phyloP scores from a whole-genome alignment of 176 grass and related monocot species.

The Guadua angustifolia region DNA sequence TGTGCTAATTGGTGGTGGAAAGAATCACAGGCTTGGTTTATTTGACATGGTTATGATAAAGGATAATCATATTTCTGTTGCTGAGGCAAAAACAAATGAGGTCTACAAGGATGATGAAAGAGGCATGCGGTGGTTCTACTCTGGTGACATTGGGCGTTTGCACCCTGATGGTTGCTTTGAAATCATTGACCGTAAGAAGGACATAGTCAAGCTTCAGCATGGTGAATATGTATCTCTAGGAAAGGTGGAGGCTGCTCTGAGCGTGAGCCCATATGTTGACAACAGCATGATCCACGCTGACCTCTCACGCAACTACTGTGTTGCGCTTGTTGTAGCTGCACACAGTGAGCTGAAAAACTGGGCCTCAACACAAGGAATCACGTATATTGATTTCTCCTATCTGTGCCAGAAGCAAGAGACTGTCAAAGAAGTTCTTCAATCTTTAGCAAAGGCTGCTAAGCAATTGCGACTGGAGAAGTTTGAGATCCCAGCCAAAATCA shows the following conservation, averaged over 20 bases:
- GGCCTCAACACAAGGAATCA: slow-evolving; percentile 68
- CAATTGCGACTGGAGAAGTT: slow-evolving; percentile 77
- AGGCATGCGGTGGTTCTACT: slow-evolving; percentile 93
- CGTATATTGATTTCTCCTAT: slow-evolving; percentile 47
- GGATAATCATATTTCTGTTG: too few species aligned
- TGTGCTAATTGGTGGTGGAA: too few species aligned
- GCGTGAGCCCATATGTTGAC: slow-evolving; percentile 73
- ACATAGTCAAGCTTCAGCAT: slow-evolving; percentile 96
- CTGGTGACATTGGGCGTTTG: slow-evolving; percentile 80
- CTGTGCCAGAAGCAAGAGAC: slow-evolving; percentile 78
- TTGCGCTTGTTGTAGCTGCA: slow-evolving; percentile 67
- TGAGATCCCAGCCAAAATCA: slow-evolving; percentile 85
- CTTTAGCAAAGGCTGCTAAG: slow-evolving; percentile 73
- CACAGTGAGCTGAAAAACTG: slow-evolving; percentile 62
- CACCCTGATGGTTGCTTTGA: slow-evolving; percentile 92
- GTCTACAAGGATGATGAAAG: slow-evolving; percentile 90
- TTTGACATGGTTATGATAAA: too few species aligned
- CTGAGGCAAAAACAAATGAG: slow-evolving; percentile 89
- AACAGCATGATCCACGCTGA: slow-evolving; percentile 89
- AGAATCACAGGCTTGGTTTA: too few species aligned
- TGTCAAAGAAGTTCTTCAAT: slow-evolving; percentile 81
- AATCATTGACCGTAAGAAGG: slow-evolving; percentile 96
- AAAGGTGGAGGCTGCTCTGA: slow-evolving; percentile 86
- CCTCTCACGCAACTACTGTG: slow-evolving; percentile 77
- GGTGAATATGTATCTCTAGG: slow-evolving; percentile 97